Percentiles rank a stretch among this genome's conserved stretches.
These are phyloP conservation scores for Hyaloscypha hepaticicola DNA, from an alignment of 495 filamentous ascomycete genomes.

Conservation along the genomic window DNA sequence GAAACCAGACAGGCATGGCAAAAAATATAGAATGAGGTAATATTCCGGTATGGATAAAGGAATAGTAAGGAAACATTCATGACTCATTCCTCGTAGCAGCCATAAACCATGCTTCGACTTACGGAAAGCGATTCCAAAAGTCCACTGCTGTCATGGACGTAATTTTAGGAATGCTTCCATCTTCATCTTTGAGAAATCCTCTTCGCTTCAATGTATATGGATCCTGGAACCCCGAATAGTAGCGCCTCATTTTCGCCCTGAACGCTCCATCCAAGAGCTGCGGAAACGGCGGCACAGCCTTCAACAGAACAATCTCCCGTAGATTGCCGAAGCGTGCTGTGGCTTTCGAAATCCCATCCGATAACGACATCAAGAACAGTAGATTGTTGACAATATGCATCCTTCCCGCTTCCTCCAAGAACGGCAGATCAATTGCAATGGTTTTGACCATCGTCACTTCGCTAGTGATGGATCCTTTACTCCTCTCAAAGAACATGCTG, in stretches of 20 bases:
- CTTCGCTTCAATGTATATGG: background rate
- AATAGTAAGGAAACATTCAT: too few species aligned
- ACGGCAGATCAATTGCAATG: background rate
- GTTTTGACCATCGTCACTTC: background rate
- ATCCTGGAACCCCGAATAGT: background rate
- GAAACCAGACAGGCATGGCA: too few species aligned
- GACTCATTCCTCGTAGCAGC: background rate
- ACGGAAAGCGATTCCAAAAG: background rate
- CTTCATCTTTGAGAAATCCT: background rate
- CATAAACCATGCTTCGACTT: background rate
- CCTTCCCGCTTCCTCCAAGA: background rate
- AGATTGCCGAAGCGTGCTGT: background rate
- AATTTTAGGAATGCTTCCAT: background rate
- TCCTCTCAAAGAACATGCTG: background rate
- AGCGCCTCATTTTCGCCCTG: background rate
- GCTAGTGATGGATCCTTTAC: background rate
- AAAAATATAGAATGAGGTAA: too few species aligned
- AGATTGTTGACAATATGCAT: background rate
- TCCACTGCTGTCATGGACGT: background rate
- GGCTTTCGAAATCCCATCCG: background rate
- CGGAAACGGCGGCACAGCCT: background rate
- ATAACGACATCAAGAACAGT: background rate
- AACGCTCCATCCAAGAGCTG: background rate
- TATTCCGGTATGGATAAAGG: too few species aligned
- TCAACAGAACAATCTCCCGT: background rate